Base-by-base conservation (phyloP, 1,284 basidiomycete species). In the Leccinum pseudoinsigne region DNA sequence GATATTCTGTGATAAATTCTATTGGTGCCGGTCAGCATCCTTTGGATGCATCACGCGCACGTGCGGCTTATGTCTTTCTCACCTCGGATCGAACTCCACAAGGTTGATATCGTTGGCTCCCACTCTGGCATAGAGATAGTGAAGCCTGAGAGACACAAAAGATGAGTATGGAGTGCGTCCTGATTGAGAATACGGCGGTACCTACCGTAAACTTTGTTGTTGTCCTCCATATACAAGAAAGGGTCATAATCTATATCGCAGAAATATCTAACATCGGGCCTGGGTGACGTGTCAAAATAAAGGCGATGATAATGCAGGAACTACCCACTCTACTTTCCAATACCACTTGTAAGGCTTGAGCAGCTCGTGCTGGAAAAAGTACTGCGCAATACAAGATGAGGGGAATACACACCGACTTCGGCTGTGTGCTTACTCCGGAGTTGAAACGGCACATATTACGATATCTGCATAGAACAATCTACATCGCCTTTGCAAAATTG, bases 401-500 rank as follows among this genome's bases (percentile, higher is more conserved):
- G 23, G n/a, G 54, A 56, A 31, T n/a, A 12, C 31, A 54, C 40
- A 38, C 16, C 36, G 23, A 8, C 11, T 64, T 21, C 62, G 58
- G 54, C 28, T 59, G 55, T 36, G 16, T 14, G 71, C 89, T 73
- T 75, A 90, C 91, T 38, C 92, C 92, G 18, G 90, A 90, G 72
- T 94, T 91, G 78, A 91, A 95, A 55, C 93, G 84, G 74, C 92
- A 94, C 90, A 93, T 87, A 64, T 89, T 88, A 23, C 86, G 81
- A 68, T 89, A 89, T n/a, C 83, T 85, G 31, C 68, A 12, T n/a
- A 9, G 9, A 36, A 28, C 5, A 28, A 54, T 57, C 16, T 9
- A 16, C 11, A 21, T 55, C 12, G 59, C 11, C 38, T 56, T 38
- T 51, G 57, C 57, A 59, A 54, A 28, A 62, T 12, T 34, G 9